Evolutionary conservation across 257 asterid species (phyloP).

Genomic region (Cinchona pubescens): DNA sequence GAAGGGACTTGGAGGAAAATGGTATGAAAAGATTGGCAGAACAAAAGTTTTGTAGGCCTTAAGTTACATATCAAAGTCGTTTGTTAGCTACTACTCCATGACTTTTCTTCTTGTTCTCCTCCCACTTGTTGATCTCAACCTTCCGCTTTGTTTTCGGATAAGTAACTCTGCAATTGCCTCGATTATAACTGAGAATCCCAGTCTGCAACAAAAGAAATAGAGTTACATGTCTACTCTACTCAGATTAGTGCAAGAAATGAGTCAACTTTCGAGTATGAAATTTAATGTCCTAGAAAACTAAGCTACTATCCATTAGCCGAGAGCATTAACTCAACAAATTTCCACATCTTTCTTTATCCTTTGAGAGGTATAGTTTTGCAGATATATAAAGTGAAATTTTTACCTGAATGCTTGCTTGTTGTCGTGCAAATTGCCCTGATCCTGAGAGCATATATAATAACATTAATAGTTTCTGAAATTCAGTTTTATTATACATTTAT

Average conservation of each 20-base stretch:
- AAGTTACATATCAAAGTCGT: not conserved
- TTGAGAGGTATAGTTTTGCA: not conserved
- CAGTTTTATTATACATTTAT: not conserved
- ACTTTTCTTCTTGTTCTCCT: slow-evolving; percentile 15
- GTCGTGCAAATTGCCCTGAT: slow-evolving; percentile 8
- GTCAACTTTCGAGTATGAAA: not conserved
- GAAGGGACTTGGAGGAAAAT: not conserved
- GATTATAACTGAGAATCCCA: not conserved
- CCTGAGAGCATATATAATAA: too few species aligned
- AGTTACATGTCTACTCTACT: too few species aligned
- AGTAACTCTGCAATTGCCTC: slow-evolving; percentile 4
- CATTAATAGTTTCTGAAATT: not conserved
- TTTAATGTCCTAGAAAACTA: not conserved
- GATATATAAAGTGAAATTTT: not conserved
- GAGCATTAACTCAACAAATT: not conserved
- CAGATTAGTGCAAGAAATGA: not conserved
- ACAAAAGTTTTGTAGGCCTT: not conserved
- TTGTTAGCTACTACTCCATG: not conserved
- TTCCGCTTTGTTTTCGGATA: slow-evolving; percentile 17
- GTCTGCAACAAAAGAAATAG: slow-evolving; percentile 16
- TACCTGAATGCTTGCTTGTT: slow-evolving; percentile 18
- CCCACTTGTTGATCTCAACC: slow-evolving; percentile 9
- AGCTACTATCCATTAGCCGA: not conserved
- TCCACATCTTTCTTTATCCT: not conserved
- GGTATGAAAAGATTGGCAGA: too few species aligned